These are phyloP conservation scores for Strigomonas culicis DNA, from an alignment of 208 protist genomes.

Conservation along the genomic window DNA sequence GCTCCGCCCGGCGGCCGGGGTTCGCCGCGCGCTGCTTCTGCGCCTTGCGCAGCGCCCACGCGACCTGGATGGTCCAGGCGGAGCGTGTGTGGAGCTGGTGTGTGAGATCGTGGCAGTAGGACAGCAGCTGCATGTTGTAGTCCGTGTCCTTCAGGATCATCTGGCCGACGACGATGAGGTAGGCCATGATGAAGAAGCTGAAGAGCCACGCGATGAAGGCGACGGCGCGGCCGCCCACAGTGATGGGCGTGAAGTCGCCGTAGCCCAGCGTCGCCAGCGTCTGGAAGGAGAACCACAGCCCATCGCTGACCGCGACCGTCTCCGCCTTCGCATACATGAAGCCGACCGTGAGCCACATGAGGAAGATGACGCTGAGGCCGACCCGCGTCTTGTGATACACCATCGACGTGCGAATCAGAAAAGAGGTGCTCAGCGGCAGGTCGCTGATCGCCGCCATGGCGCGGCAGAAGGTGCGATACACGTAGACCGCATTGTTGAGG, in stretches of 20 bases:
- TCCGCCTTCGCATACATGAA: slow-evolving; percentile 54
- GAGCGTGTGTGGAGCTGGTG: slow-evolving; percentile 37
- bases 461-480: slow-evolving; percentile 64
- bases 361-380: slow-evolving; percentile 19
- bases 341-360: slow-evolving; percentile 43
- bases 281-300: slow-evolving; percentile 79
- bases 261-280: slow-evolving; percentile 73
- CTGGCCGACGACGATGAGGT: slow-evolving; percentile 38
- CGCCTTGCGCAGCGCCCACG: slow-evolving; percentile 42
- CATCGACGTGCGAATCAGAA: slow-evolving; percentile 62
- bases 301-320: slow-evolving; percentile 32
- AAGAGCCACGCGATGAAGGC: slow-evolving; percentile 37
- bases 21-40: slow-evolving; percentile 16
- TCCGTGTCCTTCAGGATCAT: slow-evolving; percentile 20
- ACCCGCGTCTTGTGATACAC: slow-evolving; percentile 34
- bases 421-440: slow-evolving; percentile 47
- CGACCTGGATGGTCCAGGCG: slow-evolving; percentile 50
- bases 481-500: slow-evolving; percentile 61
- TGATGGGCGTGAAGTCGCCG: slow-evolving; percentile 66
- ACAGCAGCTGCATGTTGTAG: slow-evolving; percentile 52
- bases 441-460: slow-evolving; percentile 53
- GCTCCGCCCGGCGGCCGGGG: slow-evolving; percentile 21
- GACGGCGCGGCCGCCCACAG: slow-evolving; percentile 38
- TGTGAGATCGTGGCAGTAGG: slow-evolving; percentile 41
- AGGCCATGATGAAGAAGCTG: slow-evolving; percentile 35